Base-by-base conservation (phyloP, 768 basidiomycete species). In the Tulasnella sp. region DNA sequence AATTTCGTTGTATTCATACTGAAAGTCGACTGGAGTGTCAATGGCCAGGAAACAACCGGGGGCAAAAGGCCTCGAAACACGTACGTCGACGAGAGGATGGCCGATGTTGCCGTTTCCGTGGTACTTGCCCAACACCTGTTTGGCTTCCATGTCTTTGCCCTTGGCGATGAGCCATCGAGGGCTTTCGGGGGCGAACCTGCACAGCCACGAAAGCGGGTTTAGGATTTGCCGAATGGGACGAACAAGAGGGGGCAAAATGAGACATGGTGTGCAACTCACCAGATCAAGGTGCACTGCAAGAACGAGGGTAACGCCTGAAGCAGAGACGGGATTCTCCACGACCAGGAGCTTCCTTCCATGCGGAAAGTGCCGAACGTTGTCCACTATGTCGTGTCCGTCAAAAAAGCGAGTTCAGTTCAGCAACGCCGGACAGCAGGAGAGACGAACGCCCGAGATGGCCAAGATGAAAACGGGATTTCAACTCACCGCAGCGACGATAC, bases 81-180 rank as follows among this genome's bases (percentile, higher is more conserved):
- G 79, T 88, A 83, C 76, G 82, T 82, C 76, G 73, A 84, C 80
- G 36, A 90, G 83, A 0, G 88, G 87, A 75, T 89, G 87, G 1
- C 83, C 81, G 72, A 86, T 84, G 70, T 87, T 79, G 17, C 86
- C 86, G 74, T 86, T 84, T 2, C 89, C 88, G 76, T 94, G 91
- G 75, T 88, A 91, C 69, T 85, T 85, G 19, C 87, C 86, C 6
- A 94, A 83, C n/a, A 91, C 82, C 3, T 79, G 76, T 11, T 84
- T 83, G 0, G 91, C 91, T 74, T 86, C 80, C 0, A 83, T 84
- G 76, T 88, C 87, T 67, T 62, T 71, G 8, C 74, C 74, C 34
- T 86, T 85, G 42, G 87, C 85, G 1, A 89, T 83, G 17, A 90
- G 82, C 79, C 84, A 90, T 35, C 89, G 83, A 29, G 89, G 89